A percentile compares a stretch with the other conserved stretches of the same genome.
These are phyloP conservation scores for Trypanosoma caninum DNA, from an alignment of 208 protist species.

Conservation along the genomic window DNA sequence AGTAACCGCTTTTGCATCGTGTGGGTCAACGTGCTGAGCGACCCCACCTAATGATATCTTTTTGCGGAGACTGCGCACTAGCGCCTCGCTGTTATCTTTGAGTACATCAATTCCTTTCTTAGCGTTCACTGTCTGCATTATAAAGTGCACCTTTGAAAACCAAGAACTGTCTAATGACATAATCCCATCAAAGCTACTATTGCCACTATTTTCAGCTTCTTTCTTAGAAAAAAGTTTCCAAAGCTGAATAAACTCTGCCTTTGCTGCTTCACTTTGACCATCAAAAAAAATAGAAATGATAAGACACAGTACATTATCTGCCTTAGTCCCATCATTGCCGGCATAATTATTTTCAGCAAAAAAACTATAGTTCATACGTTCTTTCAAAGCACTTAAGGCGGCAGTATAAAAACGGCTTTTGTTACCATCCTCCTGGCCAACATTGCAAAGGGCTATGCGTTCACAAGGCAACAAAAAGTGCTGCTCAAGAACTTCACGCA, in stretches of 20 bases:
- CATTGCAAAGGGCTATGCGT: not conserved
- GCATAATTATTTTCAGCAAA: not conserved
- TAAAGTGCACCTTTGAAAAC: constrained; percentile 34
- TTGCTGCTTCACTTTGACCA: constrained; percentile 48
- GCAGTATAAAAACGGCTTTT: constrained; percentile 3
- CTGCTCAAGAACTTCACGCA: constrained; percentile 4
- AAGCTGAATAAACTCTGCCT: constrained; percentile 52
- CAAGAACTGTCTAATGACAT: not conserved
- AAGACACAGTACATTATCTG: constrained; percentile 31
- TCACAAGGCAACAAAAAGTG: constrained; percentile 1
- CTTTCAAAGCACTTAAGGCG: not conserved
- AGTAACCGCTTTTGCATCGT: not conserved
- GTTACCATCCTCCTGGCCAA: not conserved
- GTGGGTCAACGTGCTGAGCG: constrained; percentile 13
- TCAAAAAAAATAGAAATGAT: constrained; percentile 74
- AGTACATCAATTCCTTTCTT: constrained; percentile 71
- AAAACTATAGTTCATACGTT: not conserved
- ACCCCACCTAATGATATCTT: constrained; percentile 34
- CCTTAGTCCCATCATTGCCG: not conserved
- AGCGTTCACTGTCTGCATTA: constrained; percentile 78
- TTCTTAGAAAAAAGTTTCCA: constrained; percentile 32
- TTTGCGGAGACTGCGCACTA: constrained; percentile 57
- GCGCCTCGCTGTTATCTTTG: constrained; percentile 45
- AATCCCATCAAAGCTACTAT: not conserved
- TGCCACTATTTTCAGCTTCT: not conserved